phyloP scores from a whole-genome alignment of 768 basidiomycete species.

The Plicaturopsis crispa region DNA sequence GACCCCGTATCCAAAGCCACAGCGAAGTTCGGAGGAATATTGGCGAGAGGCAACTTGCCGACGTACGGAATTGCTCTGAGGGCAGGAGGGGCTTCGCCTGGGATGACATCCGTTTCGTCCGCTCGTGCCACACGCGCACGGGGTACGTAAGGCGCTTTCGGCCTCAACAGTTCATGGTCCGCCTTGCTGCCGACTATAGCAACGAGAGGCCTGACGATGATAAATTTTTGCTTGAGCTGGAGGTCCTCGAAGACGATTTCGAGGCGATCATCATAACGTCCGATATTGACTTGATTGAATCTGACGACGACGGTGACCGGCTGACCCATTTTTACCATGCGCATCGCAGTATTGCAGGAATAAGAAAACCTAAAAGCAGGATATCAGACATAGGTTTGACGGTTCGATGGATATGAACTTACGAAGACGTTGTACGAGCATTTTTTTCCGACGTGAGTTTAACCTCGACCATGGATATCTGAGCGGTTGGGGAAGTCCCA shows the following conservation, averaged over 20 bases:
- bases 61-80: constrained; percentile 9
- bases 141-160: constrained; percentile 36
- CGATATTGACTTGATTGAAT: constrained; percentile 29
- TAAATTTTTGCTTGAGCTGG: constrained; percentile 26
- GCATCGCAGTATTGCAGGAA: background rate
- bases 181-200: constrained; percentile 41
- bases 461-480: constrained; percentile 7
- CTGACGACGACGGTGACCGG: constrained; percentile 8
- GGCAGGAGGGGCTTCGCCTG: constrained; percentile 14
- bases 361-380: background rate
- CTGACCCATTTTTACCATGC: too few relatives aligned
- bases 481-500: constrained; percentile 9
- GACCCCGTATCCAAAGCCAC: constrained; percentile 2
- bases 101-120: constrained; percentile 14
- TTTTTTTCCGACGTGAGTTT: constrained; percentile 7
- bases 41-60: constrained; percentile 9
- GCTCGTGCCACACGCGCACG: constrained; percentile 8
- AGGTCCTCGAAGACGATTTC: constrained; percentile 38
- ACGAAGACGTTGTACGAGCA: too few relatives aligned
- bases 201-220: constrained; percentile 36
- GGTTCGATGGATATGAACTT: too few relatives aligned
- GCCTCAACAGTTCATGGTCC: constrained; percentile 40
- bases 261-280: constrained; percentile 38
- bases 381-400: too few relatives aligned
- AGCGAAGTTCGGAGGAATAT: background rate